Evolutionary conservation across 148 eudicot species (phyloP).

Genomic region (Cornus suecica): DNA sequence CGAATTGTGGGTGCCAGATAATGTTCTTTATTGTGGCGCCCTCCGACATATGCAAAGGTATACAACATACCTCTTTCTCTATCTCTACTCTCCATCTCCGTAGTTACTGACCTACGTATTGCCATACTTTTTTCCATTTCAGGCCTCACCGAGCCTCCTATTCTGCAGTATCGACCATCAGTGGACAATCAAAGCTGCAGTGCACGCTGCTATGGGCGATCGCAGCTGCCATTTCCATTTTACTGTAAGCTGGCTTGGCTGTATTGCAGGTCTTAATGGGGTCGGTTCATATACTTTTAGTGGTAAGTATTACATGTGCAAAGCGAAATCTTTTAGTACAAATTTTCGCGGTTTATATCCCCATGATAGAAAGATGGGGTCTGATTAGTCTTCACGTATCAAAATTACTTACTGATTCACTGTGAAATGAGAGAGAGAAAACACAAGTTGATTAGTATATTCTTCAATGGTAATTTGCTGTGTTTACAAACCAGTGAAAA

Average conservation of each 20-base stretch:
- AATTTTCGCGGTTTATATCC: background rate
- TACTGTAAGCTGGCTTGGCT: background rate
- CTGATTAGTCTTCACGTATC: background rate
- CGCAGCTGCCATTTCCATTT: conserved; percentile 20
- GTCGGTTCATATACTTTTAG: background rate
- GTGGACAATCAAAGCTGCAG: conserved; percentile 25
- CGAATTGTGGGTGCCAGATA: conserved; percentile 54
- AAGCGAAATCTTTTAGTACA: background rate
- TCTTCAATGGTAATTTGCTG: too few relatives aligned
- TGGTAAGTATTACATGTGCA: background rate
- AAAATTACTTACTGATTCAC: background rate
- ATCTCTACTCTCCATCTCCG: background rate
- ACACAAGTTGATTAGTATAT: background rate
- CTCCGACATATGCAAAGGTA: conserved; percentile 65
- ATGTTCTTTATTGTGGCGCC: conserved; percentile 79
- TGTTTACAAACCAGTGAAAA: too few relatives aligned
- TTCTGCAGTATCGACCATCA: conserved; percentile 22
- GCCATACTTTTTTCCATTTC: conserved; percentile 8
- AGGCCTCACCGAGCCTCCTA: conserved; percentile 27
- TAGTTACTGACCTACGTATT: background rate
- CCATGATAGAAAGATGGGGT: background rate
- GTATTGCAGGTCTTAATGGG: background rate
- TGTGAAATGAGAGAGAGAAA: too few relatives aligned
- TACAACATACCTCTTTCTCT: background rate
- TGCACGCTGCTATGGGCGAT: conserved; percentile 29